Evolutionary conservation across 2,329 filamentous ascomycete genomes (phyloP).

Genomic region (Delphinella strobiligena): DNA sequence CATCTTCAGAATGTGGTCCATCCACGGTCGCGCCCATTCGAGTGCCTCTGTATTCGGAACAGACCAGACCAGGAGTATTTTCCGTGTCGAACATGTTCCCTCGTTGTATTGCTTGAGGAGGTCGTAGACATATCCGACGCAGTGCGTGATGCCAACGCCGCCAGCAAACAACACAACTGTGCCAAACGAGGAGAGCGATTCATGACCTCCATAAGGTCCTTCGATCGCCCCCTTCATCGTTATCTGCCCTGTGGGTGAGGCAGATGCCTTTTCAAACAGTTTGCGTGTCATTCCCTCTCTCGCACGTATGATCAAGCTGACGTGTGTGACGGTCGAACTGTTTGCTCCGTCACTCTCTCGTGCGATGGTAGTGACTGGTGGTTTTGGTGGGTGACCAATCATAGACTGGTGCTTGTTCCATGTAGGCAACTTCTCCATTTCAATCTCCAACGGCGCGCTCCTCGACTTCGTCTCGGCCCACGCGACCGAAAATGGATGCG

Average conservation of each 20-base stretch:
- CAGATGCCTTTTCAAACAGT: conserved; percentile 55
- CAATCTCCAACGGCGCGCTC: conserved; percentile 17
- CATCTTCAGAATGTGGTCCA: conserved; percentile 52
- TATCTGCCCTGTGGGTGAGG: conserved; percentile 48
- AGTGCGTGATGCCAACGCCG: conserved; percentile 71
- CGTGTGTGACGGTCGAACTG: conserved; percentile 28
- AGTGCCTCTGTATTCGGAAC: conserved; percentile 59
- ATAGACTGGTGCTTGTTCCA: conserved; percentile 9
- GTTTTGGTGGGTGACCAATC: conserved; percentile 3
- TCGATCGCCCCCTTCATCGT: conserved; percentile 57
- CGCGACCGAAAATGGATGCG: conserved; percentile 39
- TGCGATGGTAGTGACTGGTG: conserved; percentile 1
- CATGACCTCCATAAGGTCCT: conserved; percentile 63
- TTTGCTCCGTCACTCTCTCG: conserved; percentile 8
- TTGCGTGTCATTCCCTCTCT: conserved; percentile 61
- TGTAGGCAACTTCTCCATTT: conserved; percentile 21
- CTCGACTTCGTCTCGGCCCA: conserved; percentile 27
- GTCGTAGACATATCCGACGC: conserved; percentile 62
- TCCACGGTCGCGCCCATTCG: conserved; percentile 53
- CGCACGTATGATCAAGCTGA: conserved; percentile 62
- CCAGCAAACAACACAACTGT: conserved; percentile 70
- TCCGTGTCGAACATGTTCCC: conserved; percentile 58
- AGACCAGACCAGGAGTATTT: conserved; percentile 65
- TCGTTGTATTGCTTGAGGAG: conserved; percentile 57
- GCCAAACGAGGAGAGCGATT: conserved; percentile 62